These are phyloP conservation scores for Persicaria maculosa DNA, from an alignment of 148 eudicot genomes.

Conservation along the genomic window DNA sequence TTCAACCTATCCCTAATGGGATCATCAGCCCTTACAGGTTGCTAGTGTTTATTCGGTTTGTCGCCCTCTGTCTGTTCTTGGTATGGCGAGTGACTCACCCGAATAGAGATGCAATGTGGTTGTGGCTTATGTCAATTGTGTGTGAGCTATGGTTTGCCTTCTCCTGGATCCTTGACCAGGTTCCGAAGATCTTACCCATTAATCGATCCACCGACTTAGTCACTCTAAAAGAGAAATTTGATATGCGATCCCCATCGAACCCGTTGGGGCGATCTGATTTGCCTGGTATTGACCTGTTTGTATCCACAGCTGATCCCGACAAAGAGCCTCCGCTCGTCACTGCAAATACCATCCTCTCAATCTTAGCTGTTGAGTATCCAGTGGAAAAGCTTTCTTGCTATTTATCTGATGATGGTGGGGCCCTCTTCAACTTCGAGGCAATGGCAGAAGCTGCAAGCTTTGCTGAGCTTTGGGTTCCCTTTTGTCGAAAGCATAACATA, in stretches of 20 bases:
- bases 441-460: conserved; percentile 16
- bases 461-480: conserved; percentile 15
- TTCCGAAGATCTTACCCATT: conserved; percentile 8
- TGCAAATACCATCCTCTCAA: conserved; percentile 15
- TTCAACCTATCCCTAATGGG: conserved; percentile 40
- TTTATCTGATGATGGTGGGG: conserved; percentile 14
- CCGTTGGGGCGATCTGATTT: conserved; percentile 5
- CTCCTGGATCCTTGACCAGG: conserved; percentile 13
- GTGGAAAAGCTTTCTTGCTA: conserved; percentile 17
- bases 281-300: conserved; percentile 12
- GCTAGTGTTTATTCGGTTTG: conserved; percentile 5
- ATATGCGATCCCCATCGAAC: neutral
- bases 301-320: conserved; percentile 17
- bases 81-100: conserved; percentile 7
- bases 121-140: conserved; percentile 13
- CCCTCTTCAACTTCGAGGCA: conserved; percentile 11
- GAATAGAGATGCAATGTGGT: conserved; percentile 9
- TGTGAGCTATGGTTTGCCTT: conserved; percentile 15
- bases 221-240: conserved; percentile 12
- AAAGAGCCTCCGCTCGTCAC: conserved; percentile 14
- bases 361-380: conserved; percentile 14
- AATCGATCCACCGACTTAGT: neutral
- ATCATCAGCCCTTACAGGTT: conserved; percentile 73
- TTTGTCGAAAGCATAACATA: conserved; percentile 29
- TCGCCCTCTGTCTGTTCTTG: neutral